These are phyloP conservation scores for Acacia pycnantha DNA, from an alignment of 331 rosid species.

Conservation along the genomic window DNA sequence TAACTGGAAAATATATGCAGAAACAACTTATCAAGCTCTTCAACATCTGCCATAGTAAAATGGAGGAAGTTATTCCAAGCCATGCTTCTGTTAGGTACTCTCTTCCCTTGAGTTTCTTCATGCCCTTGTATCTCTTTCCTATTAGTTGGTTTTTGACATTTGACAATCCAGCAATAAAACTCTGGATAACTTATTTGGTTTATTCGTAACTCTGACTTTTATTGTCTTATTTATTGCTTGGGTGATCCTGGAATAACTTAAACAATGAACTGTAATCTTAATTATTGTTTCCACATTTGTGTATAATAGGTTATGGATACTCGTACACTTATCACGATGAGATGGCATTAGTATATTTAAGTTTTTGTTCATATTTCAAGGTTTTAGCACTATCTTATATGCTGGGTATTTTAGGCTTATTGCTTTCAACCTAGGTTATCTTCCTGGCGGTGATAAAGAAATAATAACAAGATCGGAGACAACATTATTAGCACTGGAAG, in stretches of 20 bases:
- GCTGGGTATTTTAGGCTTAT: conserved; percentile 63
- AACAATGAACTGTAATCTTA: neutral
- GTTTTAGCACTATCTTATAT: conserved; percentile 16
- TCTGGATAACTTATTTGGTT: neutral
- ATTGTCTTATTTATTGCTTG: neutral
- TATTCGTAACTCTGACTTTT: neutral
- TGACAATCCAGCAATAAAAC: neutral
- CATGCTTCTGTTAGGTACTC: conserved; percentile 58
- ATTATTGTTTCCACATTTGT: conserved; percentile 1
- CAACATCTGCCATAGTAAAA: conserved; percentile 81
- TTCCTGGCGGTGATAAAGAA: conserved; percentile 87
- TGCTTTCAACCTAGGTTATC: conserved; percentile 91
- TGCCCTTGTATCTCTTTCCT: neutral
- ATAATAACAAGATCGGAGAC: conserved; percentile 68
- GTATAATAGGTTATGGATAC: neutral
- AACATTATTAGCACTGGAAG: conserved; percentile 70
- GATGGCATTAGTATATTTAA: neutral
- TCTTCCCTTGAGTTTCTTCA: neutral
- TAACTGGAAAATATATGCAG: conserved; percentile 51
- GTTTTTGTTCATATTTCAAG: conserved; percentile 5
- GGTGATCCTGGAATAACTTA: neutral
- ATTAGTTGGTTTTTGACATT: neutral
- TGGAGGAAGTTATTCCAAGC: conserved; percentile 67
- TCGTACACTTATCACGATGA: neutral
- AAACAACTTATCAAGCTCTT: conserved; percentile 58